A percentile compares a stretch with the other conserved stretches of the same genome.
These are phyloP conservation scores for Plasmodium gaboni DNA, from an alignment of 169 alveolate genomes.

Conservation along the genomic window DNA sequence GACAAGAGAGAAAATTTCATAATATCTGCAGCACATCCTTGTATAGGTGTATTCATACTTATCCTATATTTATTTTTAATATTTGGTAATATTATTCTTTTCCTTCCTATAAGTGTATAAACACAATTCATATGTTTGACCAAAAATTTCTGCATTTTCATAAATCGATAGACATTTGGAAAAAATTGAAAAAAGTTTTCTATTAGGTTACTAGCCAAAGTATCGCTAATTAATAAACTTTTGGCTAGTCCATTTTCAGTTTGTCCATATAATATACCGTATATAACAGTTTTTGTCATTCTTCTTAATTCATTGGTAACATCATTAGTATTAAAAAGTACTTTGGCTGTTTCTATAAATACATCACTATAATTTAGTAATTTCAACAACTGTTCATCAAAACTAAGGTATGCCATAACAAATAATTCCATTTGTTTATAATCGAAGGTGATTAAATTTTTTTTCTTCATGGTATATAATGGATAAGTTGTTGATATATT, in stretches of 20 bases:
- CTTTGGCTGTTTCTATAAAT: constrained; percentile 77
- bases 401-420: constrained; percentile 81
- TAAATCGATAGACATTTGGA: constrained; percentile 76
- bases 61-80: constrained; percentile 76
- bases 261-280: constrained; percentile 84
- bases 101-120: constrained; percentile 81
- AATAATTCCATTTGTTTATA: constrained; percentile 82
- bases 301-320: constrained; percentile 80
- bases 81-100: constrained; percentile 59
- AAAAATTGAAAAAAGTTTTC: constrained; percentile 75
- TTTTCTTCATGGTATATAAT: neutral
- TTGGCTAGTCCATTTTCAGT: constrained; percentile 80
- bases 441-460: constrained; percentile 78
- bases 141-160: constrained; percentile 75
- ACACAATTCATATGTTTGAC: constrained; percentile 69
- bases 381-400: constrained; percentile 68
- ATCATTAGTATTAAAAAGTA: constrained; percentile 68
- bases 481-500: too few relatives aligned
- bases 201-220: constrained; percentile 75
- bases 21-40: constrained; percentile 85
- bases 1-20: constrained; percentile 79
- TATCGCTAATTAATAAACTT: constrained; percentile 75
- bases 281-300: constrained; percentile 81
- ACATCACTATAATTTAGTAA: constrained; percentile 70
- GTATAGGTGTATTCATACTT: constrained; percentile 85